Percentiles rank a stretch among this genome's conserved stretches.
Conservation (phyloP, 164 flowering plant species). For the Vitis amurensis region DNA sequence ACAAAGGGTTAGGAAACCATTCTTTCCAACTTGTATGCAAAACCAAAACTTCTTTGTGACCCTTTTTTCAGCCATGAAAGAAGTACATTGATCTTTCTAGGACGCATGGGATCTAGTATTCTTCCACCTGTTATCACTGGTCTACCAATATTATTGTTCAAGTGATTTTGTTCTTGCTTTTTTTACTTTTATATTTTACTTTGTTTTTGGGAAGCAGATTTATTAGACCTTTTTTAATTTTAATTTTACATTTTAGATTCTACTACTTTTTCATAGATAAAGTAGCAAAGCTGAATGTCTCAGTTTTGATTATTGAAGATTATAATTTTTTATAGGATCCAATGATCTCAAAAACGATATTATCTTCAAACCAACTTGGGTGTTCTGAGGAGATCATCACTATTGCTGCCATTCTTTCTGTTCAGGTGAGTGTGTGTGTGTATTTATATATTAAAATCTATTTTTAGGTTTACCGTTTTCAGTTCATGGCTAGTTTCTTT, state of each 20-base stretch:
- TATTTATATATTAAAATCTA: background rate
- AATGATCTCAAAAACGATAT: constrained; percentile 87
- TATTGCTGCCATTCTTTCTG: constrained; percentile 78
- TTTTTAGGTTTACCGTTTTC: background rate
- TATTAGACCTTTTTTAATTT: background rate
- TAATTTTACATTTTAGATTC: background rate
- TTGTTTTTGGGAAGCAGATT: background rate
- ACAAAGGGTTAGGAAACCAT: no score
- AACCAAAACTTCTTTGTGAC: no score
- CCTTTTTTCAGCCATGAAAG: no score
- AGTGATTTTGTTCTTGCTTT: no score
- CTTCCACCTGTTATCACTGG: no score
- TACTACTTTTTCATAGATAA: background rate
- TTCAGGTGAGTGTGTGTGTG: constrained; percentile 30
- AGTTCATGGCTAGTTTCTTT: background rate
- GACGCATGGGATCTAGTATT: no score
- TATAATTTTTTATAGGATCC: constrained; percentile 68
- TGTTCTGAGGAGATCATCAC: constrained; percentile 92
- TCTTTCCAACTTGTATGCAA: no score
- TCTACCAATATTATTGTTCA: no score
- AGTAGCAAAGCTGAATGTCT: background rate
- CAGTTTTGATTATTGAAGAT: background rate
- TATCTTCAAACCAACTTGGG: constrained; percentile 69
- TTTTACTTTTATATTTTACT: background rate
- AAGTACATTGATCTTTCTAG: no score